Conservation (phyloP, 2,329 filamentous ascomycete species). For the Cordyceps farinosa region DNA sequence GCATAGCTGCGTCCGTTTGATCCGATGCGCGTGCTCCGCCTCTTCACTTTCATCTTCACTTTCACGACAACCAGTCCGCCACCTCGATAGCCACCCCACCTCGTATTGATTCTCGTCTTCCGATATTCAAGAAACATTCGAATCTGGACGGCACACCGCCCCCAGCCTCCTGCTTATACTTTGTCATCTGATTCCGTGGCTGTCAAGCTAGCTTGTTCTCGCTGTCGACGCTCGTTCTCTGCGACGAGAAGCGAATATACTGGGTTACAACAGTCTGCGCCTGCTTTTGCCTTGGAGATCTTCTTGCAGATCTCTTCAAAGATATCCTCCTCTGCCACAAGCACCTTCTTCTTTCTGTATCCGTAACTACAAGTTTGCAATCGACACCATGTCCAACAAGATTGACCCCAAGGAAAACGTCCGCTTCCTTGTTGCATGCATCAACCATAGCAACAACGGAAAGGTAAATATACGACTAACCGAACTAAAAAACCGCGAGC, state of each 20-base stretch:
- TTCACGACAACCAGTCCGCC: neutral
- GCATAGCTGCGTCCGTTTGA: neutral
- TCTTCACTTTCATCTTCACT: neutral
- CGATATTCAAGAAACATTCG: neutral
- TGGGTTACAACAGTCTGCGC: neutral
- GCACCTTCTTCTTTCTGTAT: no score
- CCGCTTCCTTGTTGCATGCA: conserved; percentile 64
- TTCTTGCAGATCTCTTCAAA: no score
- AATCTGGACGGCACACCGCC: neutral
- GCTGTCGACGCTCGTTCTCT: no score
- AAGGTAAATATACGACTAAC: conserved; percentile 43
- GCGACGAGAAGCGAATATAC: no score
- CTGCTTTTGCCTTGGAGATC: neutral
- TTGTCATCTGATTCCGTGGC: neutral
- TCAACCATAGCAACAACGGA: conserved; percentile 56
- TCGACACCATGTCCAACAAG: conserved; percentile 43
- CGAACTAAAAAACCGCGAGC: no score
- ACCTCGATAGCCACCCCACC: neutral
- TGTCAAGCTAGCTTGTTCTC: neutral
- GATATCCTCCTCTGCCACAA: no score
- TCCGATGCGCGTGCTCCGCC: neutral
- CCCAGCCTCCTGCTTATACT: neutral
- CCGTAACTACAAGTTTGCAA: no score
- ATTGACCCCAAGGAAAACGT: conserved; percentile 54
- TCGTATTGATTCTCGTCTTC: neutral